Conservation (phyloP, 768 basidiomycete genomes). For the Lactarius tabidus region DNA sequence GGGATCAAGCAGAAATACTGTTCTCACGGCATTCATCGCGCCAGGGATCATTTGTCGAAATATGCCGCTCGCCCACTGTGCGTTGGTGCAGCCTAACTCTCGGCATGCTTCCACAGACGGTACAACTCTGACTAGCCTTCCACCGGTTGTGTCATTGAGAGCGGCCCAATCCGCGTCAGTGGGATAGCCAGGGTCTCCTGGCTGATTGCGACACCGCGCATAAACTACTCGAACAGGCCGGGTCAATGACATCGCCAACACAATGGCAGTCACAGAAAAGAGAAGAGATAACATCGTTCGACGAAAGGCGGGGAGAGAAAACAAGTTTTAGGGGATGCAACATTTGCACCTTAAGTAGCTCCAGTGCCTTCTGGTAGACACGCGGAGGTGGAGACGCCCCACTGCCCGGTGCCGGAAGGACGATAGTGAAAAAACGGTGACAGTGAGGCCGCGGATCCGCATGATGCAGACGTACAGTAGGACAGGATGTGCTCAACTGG, state of each 20-base stretch:
- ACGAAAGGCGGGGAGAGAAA: neutral
- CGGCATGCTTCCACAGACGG: slow-evolving; percentile 19
- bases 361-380: neutral
- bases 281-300: neutral
- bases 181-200: slow-evolving; percentile 22
- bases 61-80: slow-evolving; percentile 20
- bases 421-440: neutral
- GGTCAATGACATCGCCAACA: neutral
- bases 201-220: slow-evolving; percentile 23
- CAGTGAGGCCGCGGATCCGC: neutral
- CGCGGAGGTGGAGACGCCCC: neutral
- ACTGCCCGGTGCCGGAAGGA: neutral
- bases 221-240: neutral
- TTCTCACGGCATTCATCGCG: slow-evolving; percentile 21
- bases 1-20: neutral
- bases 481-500: neutral
- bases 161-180: slow-evolving; percentile 12
- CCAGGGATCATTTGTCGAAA: slow-evolving; percentile 23
- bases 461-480: neutral
- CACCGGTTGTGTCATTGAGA: slow-evolving; percentile 16
- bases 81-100: slow-evolving; percentile 15
- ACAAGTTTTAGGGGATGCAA: neutral
- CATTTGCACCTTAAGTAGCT: neutral
- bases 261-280: neutral
- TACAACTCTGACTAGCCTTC: slow-evolving; percentile 15